Conservation (phyloP, 805 yeast species). For the Myxozyma kluyveri region DNA sequence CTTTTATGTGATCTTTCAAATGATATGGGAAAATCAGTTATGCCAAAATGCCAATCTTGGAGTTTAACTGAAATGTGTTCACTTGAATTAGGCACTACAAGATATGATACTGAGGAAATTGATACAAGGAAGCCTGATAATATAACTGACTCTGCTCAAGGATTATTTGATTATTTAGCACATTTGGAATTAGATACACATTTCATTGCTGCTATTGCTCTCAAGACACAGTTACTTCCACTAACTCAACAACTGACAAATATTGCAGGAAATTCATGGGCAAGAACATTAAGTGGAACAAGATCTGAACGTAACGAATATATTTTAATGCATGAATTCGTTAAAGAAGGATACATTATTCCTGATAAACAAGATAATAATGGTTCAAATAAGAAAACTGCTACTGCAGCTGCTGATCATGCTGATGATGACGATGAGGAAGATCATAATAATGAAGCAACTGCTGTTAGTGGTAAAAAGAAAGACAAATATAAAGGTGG, state of each 20-base stretch:
- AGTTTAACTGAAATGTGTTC: constrained; percentile 87
- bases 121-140: constrained; percentile 56
- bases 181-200: constrained; percentile 67
- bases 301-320: constrained; percentile 94
- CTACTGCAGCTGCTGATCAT: constrained; percentile 19
- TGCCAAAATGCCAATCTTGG: constrained; percentile 92
- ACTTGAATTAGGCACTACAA: constrained; percentile 64
- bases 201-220: constrained; percentile 73
- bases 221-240: constrained; percentile 79
- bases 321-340: constrained; percentile 87
- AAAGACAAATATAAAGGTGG: constrained; percentile 88
- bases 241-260: constrained; percentile 87
- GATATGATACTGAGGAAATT: constrained; percentile 67
- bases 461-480: constrained; percentile 45
- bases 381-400: neutral
- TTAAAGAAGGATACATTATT: constrained; percentile 71
- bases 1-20: constrained; percentile 89
- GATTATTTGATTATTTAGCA: constrained; percentile 64
- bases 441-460: constrained; percentile 41
- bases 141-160: constrained; percentile 57
- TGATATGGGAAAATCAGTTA: constrained; percentile 90
- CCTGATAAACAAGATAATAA: constrained; percentile 68
- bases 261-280: constrained; percentile 96
- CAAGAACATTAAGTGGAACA: constrained; percentile 89
- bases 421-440: constrained; percentile 34